These are phyloP conservation scores for Jaltomata sinuosa DNA, from an alignment of 257 asterid species.

Conservation along the genomic window DNA sequence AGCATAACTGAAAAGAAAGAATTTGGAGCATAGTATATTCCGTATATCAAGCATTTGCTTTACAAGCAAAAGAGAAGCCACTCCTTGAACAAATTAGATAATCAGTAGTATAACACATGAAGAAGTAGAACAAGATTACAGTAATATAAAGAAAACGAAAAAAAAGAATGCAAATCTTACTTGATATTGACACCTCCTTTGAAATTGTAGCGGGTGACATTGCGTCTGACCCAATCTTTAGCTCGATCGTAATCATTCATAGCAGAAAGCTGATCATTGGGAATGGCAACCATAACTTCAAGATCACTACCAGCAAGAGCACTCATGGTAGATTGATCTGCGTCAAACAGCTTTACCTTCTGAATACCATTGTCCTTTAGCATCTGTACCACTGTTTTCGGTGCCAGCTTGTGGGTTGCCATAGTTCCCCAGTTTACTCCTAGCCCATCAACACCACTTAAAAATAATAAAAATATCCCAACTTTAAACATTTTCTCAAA, in stretches of 20 bases:
- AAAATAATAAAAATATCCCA: background rate
- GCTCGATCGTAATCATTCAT: constrained; percentile 51
- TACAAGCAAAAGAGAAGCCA: background rate
- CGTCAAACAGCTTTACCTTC: constrained; percentile 68
- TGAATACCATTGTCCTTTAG: constrained; percentile 50
- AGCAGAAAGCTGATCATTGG: constrained; percentile 56
- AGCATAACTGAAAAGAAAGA: background rate
- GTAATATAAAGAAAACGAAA: too few species aligned
- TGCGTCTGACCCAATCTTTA: constrained; percentile 57
- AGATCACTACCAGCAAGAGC: constrained; percentile 58
- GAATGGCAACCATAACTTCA: constrained; percentile 78
- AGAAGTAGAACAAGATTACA: background rate
- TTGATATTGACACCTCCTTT: constrained; percentile 68
- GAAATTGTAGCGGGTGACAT: constrained; percentile 50
- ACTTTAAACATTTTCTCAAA: background rate
- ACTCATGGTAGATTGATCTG: constrained; percentile 54
- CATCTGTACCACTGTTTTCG: constrained; percentile 53
- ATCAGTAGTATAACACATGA: background rate
- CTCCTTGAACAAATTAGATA: background rate
- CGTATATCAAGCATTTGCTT: background rate
- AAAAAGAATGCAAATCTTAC: too few species aligned
- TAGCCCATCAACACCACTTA: constrained; percentile 21
- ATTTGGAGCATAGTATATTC: background rate
- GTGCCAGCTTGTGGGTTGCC: constrained; percentile 62
- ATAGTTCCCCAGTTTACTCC: constrained; percentile 86